Base-by-base conservation (phyloP, 768 basidiomycete species). In the Epithele typhae region DNA sequence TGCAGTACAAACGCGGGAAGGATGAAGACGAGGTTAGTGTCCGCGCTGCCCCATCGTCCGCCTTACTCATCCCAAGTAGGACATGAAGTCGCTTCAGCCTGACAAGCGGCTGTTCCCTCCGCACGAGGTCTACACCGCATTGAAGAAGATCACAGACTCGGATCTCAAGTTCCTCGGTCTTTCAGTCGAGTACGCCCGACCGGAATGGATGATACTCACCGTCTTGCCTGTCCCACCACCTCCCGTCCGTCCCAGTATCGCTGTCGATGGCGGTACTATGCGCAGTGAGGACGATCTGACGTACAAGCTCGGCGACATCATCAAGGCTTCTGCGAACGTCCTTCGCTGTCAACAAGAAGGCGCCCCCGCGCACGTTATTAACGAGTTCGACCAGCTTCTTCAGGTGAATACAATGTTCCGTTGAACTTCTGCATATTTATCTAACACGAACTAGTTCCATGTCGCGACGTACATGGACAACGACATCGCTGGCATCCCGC, bases 401-500 rank as follows among this genome's bases (percentile, higher is more conserved):
- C 95, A 97, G 81, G 92, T 90, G 51, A 45, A 77, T 64, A n/a
- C 9, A 32, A 14, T 25, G 11, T 19, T 8, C 12, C 47, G 22
- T 45, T 25, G 14, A 12, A 14, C 43, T 23, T 18, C 32, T 45
- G 24, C 2, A 30, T 25, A 17, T 25, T 5, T n/a, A 24, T n/a
- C 45, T 40, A 34, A 46, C 5, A 11, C 9, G 14, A 30, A 38
- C 51, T 55, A 96, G 92, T 99, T 94, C 64, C 96, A 99, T 61
- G 93, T 97, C 50, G 96, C 96, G 3, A 98, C 96, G 0, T 99
- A 98, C 64, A 99, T 99, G 95, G 96, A 99, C 63, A 99, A 99
- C 62, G 94, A 98, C 61, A 94, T 98, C 48, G 93, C 96, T 25
- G 96, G 96, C 37, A 91, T 97, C 27, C 96, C 96, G 1, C 95